Percentiles rank a stretch among this genome's conserved stretches.
Conservation (phyloP, 768 basidiomycete genomes). For the Suillus americanus region DNA sequence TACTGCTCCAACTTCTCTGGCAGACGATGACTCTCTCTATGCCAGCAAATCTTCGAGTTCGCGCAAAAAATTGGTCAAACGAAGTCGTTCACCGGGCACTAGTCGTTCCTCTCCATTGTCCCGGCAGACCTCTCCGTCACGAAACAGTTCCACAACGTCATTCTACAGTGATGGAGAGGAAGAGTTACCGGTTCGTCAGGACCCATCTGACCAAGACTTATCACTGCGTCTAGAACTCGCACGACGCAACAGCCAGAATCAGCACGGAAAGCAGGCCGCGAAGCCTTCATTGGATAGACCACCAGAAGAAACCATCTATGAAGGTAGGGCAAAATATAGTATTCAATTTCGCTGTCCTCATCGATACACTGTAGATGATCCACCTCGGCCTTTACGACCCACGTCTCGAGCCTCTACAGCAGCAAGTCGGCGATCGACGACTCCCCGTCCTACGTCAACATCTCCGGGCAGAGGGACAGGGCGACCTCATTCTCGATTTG, state of each 20-base stretch:
- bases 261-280: slow-evolving; percentile 48
- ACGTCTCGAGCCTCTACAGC: slow-evolving; percentile 50
- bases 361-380: slow-evolving; percentile 48
- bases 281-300: slow-evolving; percentile 44
- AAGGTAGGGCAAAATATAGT: slow-evolving; percentile 49
- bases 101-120: slow-evolving; percentile 35
- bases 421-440: slow-evolving; percentile 42
- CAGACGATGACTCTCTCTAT: slow-evolving; percentile 61
- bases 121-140: slow-evolving; percentile 39
- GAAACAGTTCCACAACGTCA: slow-evolving; percentile 37
- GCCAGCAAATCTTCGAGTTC: slow-evolving; percentile 45
- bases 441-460: slow-evolving; percentile 46
- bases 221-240: slow-evolving; percentile 79
- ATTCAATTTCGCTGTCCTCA: slow-evolving; percentile 2
- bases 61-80: slow-evolving; percentile 47
- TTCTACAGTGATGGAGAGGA: slow-evolving; percentile 46
- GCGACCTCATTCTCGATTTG: slow-evolving; percentile 54
- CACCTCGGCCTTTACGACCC: slow-evolving; percentile 53
- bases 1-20: slow-evolving; percentile 62
- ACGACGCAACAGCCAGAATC: slow-evolving; percentile 78
- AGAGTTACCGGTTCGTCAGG: slow-evolving; percentile 42
- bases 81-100: slow-evolving; percentile 42
- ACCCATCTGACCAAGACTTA: slow-evolving; percentile 76
- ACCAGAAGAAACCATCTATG: slow-evolving; percentile 71
- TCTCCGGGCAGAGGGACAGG: slow-evolving; percentile 37